Evolutionary conservation across 148 eudicot genomes (phyloP).

Genomic region (Heliamphora exappendiculata): DNA sequence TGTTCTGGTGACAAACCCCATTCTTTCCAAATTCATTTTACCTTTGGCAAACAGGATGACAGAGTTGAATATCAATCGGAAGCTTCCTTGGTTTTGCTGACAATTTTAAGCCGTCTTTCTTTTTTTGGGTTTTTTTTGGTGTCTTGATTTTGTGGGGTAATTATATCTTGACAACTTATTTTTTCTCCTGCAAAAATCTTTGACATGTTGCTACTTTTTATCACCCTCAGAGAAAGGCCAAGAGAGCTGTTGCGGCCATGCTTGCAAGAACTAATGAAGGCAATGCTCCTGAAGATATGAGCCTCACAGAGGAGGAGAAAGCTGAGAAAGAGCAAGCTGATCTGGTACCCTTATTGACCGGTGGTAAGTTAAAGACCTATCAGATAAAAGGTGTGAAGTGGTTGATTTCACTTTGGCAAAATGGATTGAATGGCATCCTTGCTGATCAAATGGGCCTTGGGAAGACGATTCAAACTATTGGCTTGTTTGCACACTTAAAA

Average conservation of each 20-base stretch:
- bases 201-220: neutral
- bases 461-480: constrained; percentile 95
- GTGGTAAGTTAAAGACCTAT: constrained; percentile 81
- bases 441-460: constrained; percentile 99
- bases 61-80: too few species aligned
- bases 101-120: too few species aligned
- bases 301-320: constrained; percentile 67
- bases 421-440: constrained; percentile 93
- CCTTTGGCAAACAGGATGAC: neutral
- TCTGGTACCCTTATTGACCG: constrained; percentile 76
- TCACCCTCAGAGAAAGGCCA: constrained; percentile 59
- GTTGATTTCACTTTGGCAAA: constrained; percentile 96
- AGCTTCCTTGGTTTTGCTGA: too few species aligned
- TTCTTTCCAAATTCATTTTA: neutral
- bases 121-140: too few species aligned
- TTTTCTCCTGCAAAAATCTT: neutral
- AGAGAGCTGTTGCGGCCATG: constrained; percentile 96
- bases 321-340: constrained; percentile 79
- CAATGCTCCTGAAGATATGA: constrained; percentile 41
- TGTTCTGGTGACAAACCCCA: neutral
- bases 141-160: neutral
- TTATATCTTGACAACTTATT: neutral
- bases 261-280: constrained; percentile 76
- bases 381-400: constrained; percentile 95
- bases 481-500: constrained; percentile 82